Conservation (phyloP, 306 rosid genomes). For the Prinsepia uniflora region DNA sequence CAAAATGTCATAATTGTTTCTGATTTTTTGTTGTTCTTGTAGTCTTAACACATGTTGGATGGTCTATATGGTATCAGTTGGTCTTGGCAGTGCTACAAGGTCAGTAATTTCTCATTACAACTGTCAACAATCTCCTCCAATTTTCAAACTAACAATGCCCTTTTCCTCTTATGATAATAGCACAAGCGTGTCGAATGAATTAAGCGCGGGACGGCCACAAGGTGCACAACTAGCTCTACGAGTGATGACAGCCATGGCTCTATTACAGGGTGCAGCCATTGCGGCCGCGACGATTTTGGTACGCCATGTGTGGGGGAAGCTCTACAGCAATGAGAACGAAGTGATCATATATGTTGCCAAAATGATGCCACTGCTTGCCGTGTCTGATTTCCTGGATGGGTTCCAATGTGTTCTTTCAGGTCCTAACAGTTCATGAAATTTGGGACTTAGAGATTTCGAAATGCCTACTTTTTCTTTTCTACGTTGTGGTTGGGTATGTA, state of each 20-base stretch:
- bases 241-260: slow-evolving; percentile 37
- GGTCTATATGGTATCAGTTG: slow-evolving; percentile 60
- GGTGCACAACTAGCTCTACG: slow-evolving; percentile 48
- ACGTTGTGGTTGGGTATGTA: slow-evolving; percentile 12
- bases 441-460: not conserved
- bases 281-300: slow-evolving; percentile 40
- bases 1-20: not conserved
- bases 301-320: slow-evolving; percentile 48
- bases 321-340: slow-evolving; percentile 51
- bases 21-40: not conserved
- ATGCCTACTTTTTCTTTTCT: not conserved
- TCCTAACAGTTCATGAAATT: slow-evolving; percentile 12
- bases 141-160: too few species aligned
- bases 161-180: slow-evolving; percentile 16
- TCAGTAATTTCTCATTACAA: slow-evolving; percentile 13
- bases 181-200: slow-evolving; percentile 56
- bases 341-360: slow-evolving; percentile 48
- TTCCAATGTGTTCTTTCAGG: slow-evolving; percentile 69
- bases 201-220: slow-evolving; percentile 46
- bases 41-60: slow-evolving; percentile 61
- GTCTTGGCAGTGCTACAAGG: slow-evolving; percentile 62
- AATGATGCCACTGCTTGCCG: slow-evolving; percentile 59
- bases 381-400: slow-evolving; percentile 64
- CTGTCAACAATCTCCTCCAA: not conserved
- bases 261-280: slow-evolving; percentile 36